Base-by-base conservation (phyloP, 257 asterid species). In the Fraxinus americana region DNA sequence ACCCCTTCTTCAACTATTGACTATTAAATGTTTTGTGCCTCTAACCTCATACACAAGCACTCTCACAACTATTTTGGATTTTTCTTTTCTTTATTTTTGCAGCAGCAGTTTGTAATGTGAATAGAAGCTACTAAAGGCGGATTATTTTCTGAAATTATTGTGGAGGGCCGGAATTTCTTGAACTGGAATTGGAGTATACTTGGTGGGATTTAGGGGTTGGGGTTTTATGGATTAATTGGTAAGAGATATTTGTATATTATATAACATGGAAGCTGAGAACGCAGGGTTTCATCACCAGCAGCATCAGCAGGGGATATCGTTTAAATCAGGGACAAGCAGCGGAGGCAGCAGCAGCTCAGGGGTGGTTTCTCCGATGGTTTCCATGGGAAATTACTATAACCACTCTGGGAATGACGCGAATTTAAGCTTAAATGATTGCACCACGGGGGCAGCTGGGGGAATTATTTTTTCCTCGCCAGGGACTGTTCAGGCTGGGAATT, bases 231-330 rank as follows among this genome's bases (percentile, higher is more conserved):
- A 61, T n/a, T 61, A 61, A 61, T 61, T 9, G 32, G 32, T 7
- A 61, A 61, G 34, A 23, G 5, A 23, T 23, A n/a, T 23, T 23
- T 61, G 5, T 23, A 61, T 61, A 21, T 59, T 21, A 61, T 61
- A 61, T 61, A 23, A 59, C 41, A 91, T 90, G 98, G 90, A 93
- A 65, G 87, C 88, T 57, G 91, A 91, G 43, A 87, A 86, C 85
- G 82, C 86, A 39, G 91, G 90, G 76, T 88, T 88, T 76, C 86
- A 89, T 54, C 85, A 54, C 27, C 81, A 78, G 19, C 80, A 19
- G 27, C 83, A 66, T 57, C 86, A 80, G 82, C 88, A 83, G 78
- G 87, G 89, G 38, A 67, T 82, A 12, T 74, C 87, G 73, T 90
- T 88, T 83, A 85, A 82, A 35, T 69, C 91, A 17, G 83, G 84